Base-by-base conservation (phyloP, 75 land plant species). In the Sequoiadendron giganteum region DNA sequence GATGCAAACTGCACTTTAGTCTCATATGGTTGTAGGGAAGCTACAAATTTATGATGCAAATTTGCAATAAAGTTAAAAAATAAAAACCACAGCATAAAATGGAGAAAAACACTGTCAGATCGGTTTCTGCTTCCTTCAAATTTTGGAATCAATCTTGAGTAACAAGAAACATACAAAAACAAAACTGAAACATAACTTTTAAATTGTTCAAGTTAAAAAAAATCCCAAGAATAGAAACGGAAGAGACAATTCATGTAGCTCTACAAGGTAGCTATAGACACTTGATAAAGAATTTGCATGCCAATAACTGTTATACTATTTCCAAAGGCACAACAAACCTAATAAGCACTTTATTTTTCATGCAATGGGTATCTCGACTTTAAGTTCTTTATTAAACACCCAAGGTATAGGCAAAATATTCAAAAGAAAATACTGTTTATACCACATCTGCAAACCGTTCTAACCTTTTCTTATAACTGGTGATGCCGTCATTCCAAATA, bases 401-500 rank as follows among this genome's bases (percentile, higher is more conserved):
- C 1, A 13, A 47, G 28, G 15, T 10, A 45, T 82, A 3, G 3
- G 4, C 21, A n/a, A 1, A 82, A 82, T 21, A 45, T 82, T 82
- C 47, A 21, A 25, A 45, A 82, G 52, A 10, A 28, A 47, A 39
- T 82, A 25, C 11, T 47, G n/a, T 47, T 5, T 42, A 10, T n/a
- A 43, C 5, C 13, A 28, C 48, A 47, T 82, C n/a, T 28, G 84
- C 47, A 82, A 34, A 82, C 49, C 52, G 47, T 82, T 39, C 81
- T 86, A 65, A 94, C 99, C 99, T 93, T 95, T 98, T 75, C 91
- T 89, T 76, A 91, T 91, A 10, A 95, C 91, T 18, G 92, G 96
- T 9, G 98, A 96, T 15, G 96, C 98, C 52, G 98, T 96, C 96
- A 96, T 94, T 19, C 98, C 98, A 89, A 96, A 91, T 75, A 96